Evolutionary conservation across 352 stramenopile genomes (phyloP).

Genomic region (Phytophthora sp.): DNA sequence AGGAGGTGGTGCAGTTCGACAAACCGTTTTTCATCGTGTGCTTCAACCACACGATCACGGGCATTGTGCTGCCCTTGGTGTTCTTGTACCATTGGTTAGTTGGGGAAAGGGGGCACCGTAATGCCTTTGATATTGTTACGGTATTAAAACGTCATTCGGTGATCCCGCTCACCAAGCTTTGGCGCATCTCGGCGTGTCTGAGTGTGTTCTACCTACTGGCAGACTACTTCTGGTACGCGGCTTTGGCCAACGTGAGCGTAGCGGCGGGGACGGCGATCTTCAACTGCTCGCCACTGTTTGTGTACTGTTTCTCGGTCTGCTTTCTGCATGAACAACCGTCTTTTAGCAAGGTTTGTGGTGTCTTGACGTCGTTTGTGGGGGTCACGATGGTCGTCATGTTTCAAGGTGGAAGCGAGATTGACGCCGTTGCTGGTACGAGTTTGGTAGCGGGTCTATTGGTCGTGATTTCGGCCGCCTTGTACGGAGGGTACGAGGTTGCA

Average conservation of each 20-base stretch:
- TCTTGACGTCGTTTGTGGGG: constrained; percentile 52
- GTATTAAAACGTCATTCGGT: constrained; percentile 46
- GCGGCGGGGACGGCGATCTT: constrained; percentile 55
- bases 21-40: constrained; percentile 70
- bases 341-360: constrained; percentile 47
- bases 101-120: constrained; percentile 15
- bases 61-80: constrained; percentile 44
- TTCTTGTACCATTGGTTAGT: constrained; percentile 41
- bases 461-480: constrained; percentile 55
- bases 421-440: constrained; percentile 38
- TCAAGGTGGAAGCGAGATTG: constrained; percentile 34
- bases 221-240: constrained; percentile 69
- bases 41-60: constrained; percentile 57
- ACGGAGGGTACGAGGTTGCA: constrained; percentile 58
- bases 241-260: constrained; percentile 53
- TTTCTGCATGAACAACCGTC: constrained; percentile 52
- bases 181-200: constrained; percentile 44
- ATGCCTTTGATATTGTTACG: constrained; percentile 12
- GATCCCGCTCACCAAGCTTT: constrained; percentile 38
- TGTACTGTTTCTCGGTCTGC: constrained; percentile 75
- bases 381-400: constrained; percentile 59
- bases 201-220: constrained; percentile 54
- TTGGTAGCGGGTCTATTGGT: constrained; percentile 50
- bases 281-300: constrained; percentile 66
- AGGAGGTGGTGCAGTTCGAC: constrained; percentile 46